Base-by-base conservation (phyloP, 495 filamentous ascomycete species). In the Schizothecium vesticola region DNA sequence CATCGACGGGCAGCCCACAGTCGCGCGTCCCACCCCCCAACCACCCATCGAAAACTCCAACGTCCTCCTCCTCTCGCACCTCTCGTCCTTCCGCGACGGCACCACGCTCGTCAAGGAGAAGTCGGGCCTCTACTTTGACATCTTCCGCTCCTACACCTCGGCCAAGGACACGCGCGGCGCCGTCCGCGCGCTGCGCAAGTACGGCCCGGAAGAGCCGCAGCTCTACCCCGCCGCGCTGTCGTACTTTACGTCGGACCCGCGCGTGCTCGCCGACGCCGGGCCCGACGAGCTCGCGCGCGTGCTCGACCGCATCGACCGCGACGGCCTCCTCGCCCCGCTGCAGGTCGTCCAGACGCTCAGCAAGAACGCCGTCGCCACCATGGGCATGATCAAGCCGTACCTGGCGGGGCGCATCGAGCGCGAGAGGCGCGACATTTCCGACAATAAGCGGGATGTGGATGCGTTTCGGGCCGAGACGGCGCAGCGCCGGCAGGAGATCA, bases 341-440 rank as follows among this genome's bases (percentile, higher is more conserved):
- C 94, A 99, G 77, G 95, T 99, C 16, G 95, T 99, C 19, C 95
- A 99, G 76, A 93, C 96, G 3, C 82, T 99, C 67, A 74, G 77
- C 57, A 76, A 81, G 56, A 79, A 80, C 68, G 71, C 73, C 5
- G 93, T 97, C 9, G 94, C 95, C 1, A 97, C 93, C 1, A 97
- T 98, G 91, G 95, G 96, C 33, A 91, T 97, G 82, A 89, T 99
- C 58, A 98, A 97, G 82, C 89, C 88, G 28, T 99, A 99, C 75
- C 88, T 99, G 5, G 87, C 89, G 66, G 85, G 90, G 61, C 95
- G 93, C 21, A 96, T 99, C 75, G 90, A 94, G 68, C 86, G 90
- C 51, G 95, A 99, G 80, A 85, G 90, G 25, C 87, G 88, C 62
- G 92, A 97, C 69, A 97, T 99, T 67, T 86, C 74, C 10, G 73